Evolutionary conservation across 306 rosid genomes (phyloP), one percentile per base, ranked within the genome.

Genomic region (Sechiopsis laciniata): DNA sequence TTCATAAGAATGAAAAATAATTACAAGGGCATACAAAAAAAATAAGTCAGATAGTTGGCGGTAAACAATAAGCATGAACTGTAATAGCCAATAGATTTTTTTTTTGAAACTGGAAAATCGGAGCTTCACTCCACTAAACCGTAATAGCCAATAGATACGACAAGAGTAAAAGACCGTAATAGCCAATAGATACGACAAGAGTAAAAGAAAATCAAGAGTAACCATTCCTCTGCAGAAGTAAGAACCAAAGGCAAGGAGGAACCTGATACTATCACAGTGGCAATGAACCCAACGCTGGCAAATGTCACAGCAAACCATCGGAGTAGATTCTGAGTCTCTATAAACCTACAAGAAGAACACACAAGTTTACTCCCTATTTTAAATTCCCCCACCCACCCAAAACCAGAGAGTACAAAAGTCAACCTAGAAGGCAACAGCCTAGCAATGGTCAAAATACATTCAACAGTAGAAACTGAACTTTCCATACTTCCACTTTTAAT

Each of bases 271-370:
- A 82, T 95, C 99, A 79, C 99, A 95, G 29, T 89, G 95, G 81
- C 99, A 95, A 81, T 95, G 99, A 77, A 95, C 97, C 99, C 99
- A 95, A 20, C 96, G 96, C 87, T 91, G 95, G 92, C 99, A 95
- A 69, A 84, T 35, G 81, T 95, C 99, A 80, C 99, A 95, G 85
- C 99, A 91, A 80, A 95, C 97, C 99, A 95, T 95, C 17, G 99
- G 99, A 21, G 99, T 95, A 19, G 99, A 88, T 82, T 95, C 99
- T 59, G 99, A 95, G 84, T 95, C 99, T 83, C 99, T 88, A 84
- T 95, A 95, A 55, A 95, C 99, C 99, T 95, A 82, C 78, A 80
- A 81, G 81, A 71, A 69, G 78, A 48, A 55, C 60, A 73, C 76
- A 71, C 53, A n/a, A 50, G 76, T 15, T 57, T 10, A 71, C 55